phyloP scores from a whole-genome alignment of 768 basidiomycete species.

The Leccinum disarticulatum region DNA sequence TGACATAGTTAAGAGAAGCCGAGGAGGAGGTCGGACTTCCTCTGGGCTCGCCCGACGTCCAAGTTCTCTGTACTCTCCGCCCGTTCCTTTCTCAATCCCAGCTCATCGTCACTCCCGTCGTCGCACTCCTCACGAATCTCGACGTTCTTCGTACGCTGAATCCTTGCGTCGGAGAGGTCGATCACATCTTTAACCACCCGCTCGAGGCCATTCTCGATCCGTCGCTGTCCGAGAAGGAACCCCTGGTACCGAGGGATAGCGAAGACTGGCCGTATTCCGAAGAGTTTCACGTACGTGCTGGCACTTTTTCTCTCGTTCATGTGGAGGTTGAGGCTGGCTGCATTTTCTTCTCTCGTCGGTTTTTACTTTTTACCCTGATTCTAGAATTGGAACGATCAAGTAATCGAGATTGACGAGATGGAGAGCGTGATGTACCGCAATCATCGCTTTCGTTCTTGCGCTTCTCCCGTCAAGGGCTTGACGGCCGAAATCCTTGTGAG shows the following conservation, averaged over 20 bases:
- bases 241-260: slow-evolving; percentile 55
- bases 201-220: slow-evolving; percentile 73
- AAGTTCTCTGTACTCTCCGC: slow-evolving; percentile 58
- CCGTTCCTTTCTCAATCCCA: slow-evolving; percentile 68
- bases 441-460: slow-evolving; percentile 78
- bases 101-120: slow-evolving; percentile 76
- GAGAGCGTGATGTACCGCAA: slow-evolving; percentile 64
- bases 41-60: slow-evolving; percentile 51
- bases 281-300: slow-evolving; percentile 61
- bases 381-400: slow-evolving; percentile 56
- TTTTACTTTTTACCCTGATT: background rate
- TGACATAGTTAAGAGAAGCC: slow-evolving; percentile 72
- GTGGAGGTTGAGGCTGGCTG: background rate
- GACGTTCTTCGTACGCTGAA: slow-evolving; percentile 48
- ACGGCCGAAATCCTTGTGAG: slow-evolving; percentile 81
- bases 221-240: slow-evolving; percentile 37
- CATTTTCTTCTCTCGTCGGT: background rate
- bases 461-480: slow-evolving; percentile 81
- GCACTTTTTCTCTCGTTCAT: background rate
- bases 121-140: slow-evolving; percentile 63
- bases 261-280: slow-evolving; percentile 82
- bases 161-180: slow-evolving; percentile 69
- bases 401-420: slow-evolving; percentile 42
- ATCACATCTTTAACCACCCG: slow-evolving; percentile 77
- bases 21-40: slow-evolving; percentile 81